Percentiles rank a stretch among this genome's conserved stretches.
Conservation (phyloP, 169 alveolate genomes). For the Plasmodium chabaudi region DNA sequence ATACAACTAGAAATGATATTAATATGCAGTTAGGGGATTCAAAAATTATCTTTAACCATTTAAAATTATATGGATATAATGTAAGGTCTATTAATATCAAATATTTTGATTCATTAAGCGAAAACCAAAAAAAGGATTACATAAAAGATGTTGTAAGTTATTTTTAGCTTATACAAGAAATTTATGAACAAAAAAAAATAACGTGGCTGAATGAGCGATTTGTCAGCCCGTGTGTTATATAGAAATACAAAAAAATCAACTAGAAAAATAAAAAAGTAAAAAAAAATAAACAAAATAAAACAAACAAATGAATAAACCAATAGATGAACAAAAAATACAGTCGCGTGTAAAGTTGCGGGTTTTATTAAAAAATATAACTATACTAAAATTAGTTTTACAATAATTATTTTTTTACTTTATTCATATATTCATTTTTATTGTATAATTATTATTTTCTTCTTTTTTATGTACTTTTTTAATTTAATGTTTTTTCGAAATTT, state of each 20-base stretch:
- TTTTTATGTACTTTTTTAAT: conserved; percentile 4
- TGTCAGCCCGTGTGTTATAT: background rate
- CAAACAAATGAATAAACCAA: no score
- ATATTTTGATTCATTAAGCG: conserved; percentile 32
- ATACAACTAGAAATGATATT: conserved; percentile 73
- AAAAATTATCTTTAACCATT: conserved; percentile 50
- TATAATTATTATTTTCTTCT: background rate
- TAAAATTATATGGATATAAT: conserved; percentile 66
- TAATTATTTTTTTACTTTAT: no score
- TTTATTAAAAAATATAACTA: no score
- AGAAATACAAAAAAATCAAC: background rate
- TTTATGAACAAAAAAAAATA: no score
- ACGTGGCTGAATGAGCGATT: background rate
- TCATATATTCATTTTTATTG: no score
- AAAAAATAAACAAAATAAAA: no score
- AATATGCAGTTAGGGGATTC: conserved; percentile 43
- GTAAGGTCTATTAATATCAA: conserved; percentile 45
- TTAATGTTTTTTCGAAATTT: background rate
- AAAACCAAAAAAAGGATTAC: conserved; percentile 9
- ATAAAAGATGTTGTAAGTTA: conserved; percentile 11
- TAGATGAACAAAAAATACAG: no score
- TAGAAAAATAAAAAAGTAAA: no score
- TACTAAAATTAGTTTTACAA: no score
- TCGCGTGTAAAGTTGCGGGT: no score
- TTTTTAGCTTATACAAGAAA: conserved; percentile 9